These are phyloP conservation scores for Talaromyces sp. DNA, from an alignment of 2,329 filamentous ascomycete genomes.

Conservation along the genomic window DNA sequence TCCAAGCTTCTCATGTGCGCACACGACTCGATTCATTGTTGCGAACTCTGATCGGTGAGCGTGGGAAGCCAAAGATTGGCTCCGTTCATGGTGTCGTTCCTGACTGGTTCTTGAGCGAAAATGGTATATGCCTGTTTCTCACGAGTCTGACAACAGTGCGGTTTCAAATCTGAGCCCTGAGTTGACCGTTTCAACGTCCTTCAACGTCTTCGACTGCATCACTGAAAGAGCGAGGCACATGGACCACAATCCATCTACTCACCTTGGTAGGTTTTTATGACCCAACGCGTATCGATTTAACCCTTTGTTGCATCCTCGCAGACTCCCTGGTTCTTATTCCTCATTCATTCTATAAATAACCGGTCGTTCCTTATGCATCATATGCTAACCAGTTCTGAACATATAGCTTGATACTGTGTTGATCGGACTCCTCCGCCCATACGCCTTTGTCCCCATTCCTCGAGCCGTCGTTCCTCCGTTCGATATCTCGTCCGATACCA, in stretches of 20 bases:
- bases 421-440: not conserved
- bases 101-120: not conserved
- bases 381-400: not conserved
- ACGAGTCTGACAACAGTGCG: not conserved
- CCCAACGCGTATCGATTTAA: not conserved
- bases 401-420: not conserved
- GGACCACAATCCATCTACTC: not conserved
- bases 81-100: not conserved
- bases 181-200: no score
- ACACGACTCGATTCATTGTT: no score
- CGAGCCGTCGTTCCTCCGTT: not conserved
- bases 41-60: no score
- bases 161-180: no score
- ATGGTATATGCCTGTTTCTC: not conserved
- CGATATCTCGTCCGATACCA: not conserved
- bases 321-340: not conserved
- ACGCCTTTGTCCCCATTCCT: not conserved
- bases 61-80: no score
- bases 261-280: not conserved
- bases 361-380: not conserved
- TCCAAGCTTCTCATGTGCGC: no score
- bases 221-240: no score
- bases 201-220: no score
- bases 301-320: not conserved
- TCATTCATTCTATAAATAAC: not conserved